Evolutionary conservation across 306 rosid species (phyloP).

Genomic region (Trichosanthes cucumerina): DNA sequence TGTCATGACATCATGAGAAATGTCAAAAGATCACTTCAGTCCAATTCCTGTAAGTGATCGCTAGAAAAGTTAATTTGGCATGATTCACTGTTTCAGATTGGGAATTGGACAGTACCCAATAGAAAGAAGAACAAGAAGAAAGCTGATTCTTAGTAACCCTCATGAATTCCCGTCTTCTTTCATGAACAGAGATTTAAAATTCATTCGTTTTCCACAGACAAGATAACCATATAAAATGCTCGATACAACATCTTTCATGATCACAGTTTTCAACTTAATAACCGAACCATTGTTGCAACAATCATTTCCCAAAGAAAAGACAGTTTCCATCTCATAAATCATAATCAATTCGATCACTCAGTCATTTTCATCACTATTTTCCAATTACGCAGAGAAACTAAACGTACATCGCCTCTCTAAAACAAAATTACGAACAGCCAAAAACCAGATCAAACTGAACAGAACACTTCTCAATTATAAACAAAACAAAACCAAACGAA

Average conservation of each 20-base stretch:
- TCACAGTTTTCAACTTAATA: slow-evolving; percentile 1
- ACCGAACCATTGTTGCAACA: neutral
- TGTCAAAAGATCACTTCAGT: neutral
- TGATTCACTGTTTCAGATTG: neutral
- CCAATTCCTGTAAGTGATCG: neutral
- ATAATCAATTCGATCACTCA: neutral
- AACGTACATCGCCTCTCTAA: neutral
- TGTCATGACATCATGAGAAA: neutral
- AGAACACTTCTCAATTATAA: slow-evolving; percentile 2
- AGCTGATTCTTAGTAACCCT: neutral
- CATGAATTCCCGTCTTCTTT: neutral
- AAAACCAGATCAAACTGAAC: neutral
- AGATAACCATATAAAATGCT: neutral
- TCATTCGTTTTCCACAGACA: neutral
- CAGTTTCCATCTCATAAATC: neutral
- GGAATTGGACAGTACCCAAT: neutral
- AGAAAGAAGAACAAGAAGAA: neutral
- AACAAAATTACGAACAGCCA: neutral
- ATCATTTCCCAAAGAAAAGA: neutral
- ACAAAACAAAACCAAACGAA: neutral
- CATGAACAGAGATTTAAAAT: neutral
- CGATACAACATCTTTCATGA: neutral
- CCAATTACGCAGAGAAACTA: neutral
- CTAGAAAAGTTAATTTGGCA: neutral
- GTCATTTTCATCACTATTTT: neutral